Conservation (phyloP, 352 stramenopile species). For the Pythium brassicae region DNA sequence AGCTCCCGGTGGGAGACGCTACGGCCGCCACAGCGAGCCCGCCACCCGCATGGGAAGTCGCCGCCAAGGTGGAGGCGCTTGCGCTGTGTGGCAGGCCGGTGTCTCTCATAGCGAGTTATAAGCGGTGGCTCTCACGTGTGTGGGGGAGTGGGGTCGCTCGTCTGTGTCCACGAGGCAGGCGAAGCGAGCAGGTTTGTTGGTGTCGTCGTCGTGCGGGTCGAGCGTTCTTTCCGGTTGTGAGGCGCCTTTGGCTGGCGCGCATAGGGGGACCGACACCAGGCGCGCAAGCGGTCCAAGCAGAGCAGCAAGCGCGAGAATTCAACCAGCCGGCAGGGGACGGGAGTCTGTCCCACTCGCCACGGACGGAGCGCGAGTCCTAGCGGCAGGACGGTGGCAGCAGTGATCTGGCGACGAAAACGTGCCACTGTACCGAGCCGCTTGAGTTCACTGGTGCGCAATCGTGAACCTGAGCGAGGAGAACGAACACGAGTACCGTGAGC, state of each 20-base stretch:
- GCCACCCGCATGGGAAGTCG: not conserved
- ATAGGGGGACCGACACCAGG: not conserved
- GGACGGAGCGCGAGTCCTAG: not conserved
- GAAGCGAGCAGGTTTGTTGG: no score
- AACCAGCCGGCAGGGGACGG: slow-evolving; percentile 18
- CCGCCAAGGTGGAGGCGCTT: not conserved
- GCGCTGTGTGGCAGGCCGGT: not conserved
- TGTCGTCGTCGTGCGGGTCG: not conserved
- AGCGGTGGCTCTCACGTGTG: not conserved
- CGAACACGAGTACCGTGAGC: not conserved
- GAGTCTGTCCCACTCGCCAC: slow-evolving; percentile 4
- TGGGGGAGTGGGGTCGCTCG: no score
- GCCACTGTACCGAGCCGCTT: slow-evolving; percentile 1
- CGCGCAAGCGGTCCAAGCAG: slow-evolving; percentile 8
- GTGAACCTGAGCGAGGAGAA: slow-evolving; percentile 2
- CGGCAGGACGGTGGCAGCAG: not conserved
- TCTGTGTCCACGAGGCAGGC: no score
- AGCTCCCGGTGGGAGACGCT: slow-evolving; percentile 1
- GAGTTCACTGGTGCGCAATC: not conserved
- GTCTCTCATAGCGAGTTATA: not conserved
- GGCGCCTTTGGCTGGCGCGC: slow-evolving; percentile 1
- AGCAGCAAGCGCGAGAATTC: slow-evolving; percentile 8
- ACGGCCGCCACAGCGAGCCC: slow-evolving; percentile 2
- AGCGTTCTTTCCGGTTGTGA: slow-evolving; percentile 1
- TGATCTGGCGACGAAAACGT: not conserved